A percentile compares a stretch with the other conserved stretches of the same genome.
Evolutionary conservation across 1,284 basidiomycete genomes (phyloP).

Genomic region (Leucoagaricus sp.): DNA sequence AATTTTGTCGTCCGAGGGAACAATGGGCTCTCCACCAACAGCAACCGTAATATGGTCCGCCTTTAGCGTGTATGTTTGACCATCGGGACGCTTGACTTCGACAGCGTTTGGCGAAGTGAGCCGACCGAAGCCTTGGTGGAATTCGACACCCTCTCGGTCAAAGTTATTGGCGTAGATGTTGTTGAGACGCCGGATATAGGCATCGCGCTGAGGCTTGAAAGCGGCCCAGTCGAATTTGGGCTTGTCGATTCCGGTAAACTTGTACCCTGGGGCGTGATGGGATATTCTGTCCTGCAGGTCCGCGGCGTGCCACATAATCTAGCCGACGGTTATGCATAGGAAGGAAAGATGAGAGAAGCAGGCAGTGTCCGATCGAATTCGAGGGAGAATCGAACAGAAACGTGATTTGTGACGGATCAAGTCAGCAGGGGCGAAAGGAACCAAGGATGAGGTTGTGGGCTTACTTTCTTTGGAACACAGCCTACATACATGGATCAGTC

Average conservation of each 20-base stretch:
- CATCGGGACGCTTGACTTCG: slow-evolving; percentile 68
- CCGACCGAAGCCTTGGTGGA: slow-evolving; percentile 80
- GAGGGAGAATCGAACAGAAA: slow-evolving; percentile 6
- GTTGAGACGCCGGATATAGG: slow-evolving; percentile 91
- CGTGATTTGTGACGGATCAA: slow-evolving; percentile 11
- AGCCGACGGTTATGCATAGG: slow-evolving; percentile 15
- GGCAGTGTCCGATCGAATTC: not conserved
- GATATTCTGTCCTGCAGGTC: slow-evolving; percentile 87
- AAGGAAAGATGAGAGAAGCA: not conserved
- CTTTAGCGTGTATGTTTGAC: slow-evolving; percentile 64
- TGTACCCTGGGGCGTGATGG: slow-evolving; percentile 79
- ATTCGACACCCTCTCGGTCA: slow-evolving; percentile 87
- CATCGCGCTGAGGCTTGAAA: slow-evolving; percentile 94
- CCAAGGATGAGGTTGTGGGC: slow-evolving; percentile 5
- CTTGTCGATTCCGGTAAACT: slow-evolving; percentile 60
- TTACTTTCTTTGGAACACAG: slow-evolving; percentile 87
- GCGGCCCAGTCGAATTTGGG: slow-evolving; percentile 85
- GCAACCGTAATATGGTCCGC: slow-evolving; percentile 83
- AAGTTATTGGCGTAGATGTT: slow-evolving; percentile 92
- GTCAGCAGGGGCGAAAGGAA: not conserved
- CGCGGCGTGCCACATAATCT: slow-evolving; percentile 99
- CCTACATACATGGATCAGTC: slow-evolving; percentile 42
- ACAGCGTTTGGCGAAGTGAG: slow-evolving; percentile 69
- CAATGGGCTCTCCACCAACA: slow-evolving; percentile 83
- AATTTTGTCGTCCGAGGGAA: slow-evolving; percentile 80